These are phyloP conservation scores for Cutaneotrichosporon cutaneum DNA, from an alignment of 1,284 basidiomycete species.

Conservation along the genomic window DNA sequence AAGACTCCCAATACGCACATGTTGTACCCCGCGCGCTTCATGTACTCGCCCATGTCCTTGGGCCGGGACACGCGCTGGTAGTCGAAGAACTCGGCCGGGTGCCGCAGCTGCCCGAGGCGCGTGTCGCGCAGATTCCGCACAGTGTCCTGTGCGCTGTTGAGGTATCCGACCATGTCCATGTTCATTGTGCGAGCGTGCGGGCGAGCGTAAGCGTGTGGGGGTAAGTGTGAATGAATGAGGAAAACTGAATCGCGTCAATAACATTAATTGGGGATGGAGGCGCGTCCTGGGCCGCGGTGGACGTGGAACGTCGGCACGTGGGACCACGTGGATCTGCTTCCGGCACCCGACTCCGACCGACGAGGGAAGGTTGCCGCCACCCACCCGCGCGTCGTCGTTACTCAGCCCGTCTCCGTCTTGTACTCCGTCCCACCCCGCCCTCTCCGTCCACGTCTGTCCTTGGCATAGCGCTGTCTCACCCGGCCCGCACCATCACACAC, in stretches of 20 bases:
- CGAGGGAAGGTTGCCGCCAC: background rate
- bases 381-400: background rate
- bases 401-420: background rate
- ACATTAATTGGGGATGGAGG: background rate
- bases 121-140: slow-evolving; percentile 80
- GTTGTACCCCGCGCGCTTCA: slow-evolving; percentile 44
- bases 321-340: background rate
- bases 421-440: background rate
- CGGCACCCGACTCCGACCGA: slow-evolving; percentile 1
- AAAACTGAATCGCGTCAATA: background rate
- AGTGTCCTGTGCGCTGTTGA: slow-evolving; percentile 64
- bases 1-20: slow-evolving; percentile 34
- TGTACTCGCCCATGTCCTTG: slow-evolving; percentile 62
- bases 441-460: background rate
- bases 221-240: background rate
- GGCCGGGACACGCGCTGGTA: slow-evolving; percentile 75
- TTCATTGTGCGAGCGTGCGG: background rate
- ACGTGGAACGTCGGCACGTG: background rate
- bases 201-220: slow-evolving; percentile 1
- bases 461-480: background rate
- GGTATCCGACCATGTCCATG: slow-evolving; percentile 45
- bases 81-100: slow-evolving; percentile 78
- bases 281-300: background rate
- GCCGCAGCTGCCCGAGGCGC: slow-evolving; percentile 74
- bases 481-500: background rate